Base-by-base conservation (phyloP, 73 alveolate genomes). In the Paramecium bursaria region DNA sequence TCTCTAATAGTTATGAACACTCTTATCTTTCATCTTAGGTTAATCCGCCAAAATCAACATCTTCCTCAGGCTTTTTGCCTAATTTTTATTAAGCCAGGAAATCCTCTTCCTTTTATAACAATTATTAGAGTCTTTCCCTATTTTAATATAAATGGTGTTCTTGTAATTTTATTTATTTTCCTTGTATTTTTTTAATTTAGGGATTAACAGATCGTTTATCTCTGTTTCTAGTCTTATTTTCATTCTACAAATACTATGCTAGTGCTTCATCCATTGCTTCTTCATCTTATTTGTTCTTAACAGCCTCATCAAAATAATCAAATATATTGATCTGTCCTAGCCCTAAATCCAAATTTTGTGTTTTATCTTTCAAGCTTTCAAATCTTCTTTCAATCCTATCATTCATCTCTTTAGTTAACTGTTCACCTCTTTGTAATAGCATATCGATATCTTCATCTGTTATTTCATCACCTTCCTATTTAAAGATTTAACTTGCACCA, bases 401-500 rank as follows among this genome's bases (percentile, higher is more conserved):
- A 52, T 57, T 86, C 74, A 94, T 88, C 19, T 91, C 86, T 51
- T 90, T 73, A 5, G 98, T 95, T 50, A 87, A 82, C 53, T 94
- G 91, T 73, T 94, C 97, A 52, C 99, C 99, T 86, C 97, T 92
- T 49, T 86, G 48, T 25, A 96, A 87, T 60, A 96, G 79, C 26
- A 86, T 76, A 50, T 93, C 98, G 50, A 97, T 94, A 82, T 97
- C 99, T 82, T 94, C 99, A 74, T 97, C 99, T 29, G 86, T 90
- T 33, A 93, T 86, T 17, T 85, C 90, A 17, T 74, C 75, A 4
- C 51, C 54, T 17, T 93, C 95, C 46, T 91, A 55, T 54, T 93
- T 85, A 80, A 95, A 97, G 21, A 97, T 97, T 25, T 94, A 98
- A 88, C 93, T 97, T 4, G 99, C 99, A 1, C 99, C 99, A 80